Evolutionary conservation across 2,329 filamentous ascomycete species (phyloP), one percentile per base, ranked within the genome.

Genomic region (Fusarium equiseti): DNA sequence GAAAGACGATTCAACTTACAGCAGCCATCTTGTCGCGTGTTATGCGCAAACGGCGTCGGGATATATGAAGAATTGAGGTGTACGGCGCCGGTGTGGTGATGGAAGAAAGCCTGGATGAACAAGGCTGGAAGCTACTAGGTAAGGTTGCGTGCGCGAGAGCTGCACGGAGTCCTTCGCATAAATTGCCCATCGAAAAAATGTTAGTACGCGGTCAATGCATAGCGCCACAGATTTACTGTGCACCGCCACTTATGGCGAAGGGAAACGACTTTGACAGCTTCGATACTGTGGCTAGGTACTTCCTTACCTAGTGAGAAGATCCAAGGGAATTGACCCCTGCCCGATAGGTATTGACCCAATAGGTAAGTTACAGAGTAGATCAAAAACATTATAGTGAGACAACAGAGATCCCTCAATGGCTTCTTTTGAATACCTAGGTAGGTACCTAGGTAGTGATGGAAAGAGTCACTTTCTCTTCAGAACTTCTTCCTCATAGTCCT

Each of bases 11-110:
- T n/a, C 48, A 54, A 83, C 85, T 79, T 80, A 88, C 86, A 77
- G 86, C 84, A 80, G 85, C 85, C 83, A 86, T 87, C 68, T 81
- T 85, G 77, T 73, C 61, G 67, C 60, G 66, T 67, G 32, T 68
- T 73, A 59, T 67, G 69, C 70, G 59, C 70, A 71, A 66, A 40
- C 20, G 45, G 53, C 53, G 60, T 66, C 58, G 43, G 49, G 43
- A 10, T 59, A 45, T 58, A 60, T 35, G 35, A 45, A 51, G n/a
- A 59, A 35, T 68, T 67, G 62, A 53, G 57, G 44, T 68, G 59
- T 59, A 61, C 61, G 62, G 56, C 60, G 68, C 38, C 54, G 43
- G 32, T 32, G 51, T 51, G 10, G 35, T 53, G 50, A 53, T 53
- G 35, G 27, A 63, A 65, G 52, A 45, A 65, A 57, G 51, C 57